A percentile compares a stretch with the other conserved stretches of the same genome.
Evolutionary conservation across 208 protist genomes (phyloP).

Genomic region (Acanthamoeba healyi): DNA sequence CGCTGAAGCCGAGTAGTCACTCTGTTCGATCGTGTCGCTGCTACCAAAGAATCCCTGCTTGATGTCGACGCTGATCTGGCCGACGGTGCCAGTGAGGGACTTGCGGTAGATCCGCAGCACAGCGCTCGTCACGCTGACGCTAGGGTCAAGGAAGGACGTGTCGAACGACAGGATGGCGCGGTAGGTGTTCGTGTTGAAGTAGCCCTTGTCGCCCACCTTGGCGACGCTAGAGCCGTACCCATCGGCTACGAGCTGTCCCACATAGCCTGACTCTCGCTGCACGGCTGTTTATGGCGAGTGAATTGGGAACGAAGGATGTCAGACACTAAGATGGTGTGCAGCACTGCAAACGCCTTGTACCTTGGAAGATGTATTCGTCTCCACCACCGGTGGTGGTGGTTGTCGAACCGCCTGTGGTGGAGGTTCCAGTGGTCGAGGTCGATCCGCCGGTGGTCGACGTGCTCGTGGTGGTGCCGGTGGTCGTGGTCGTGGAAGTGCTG

Average conservation of each 20-base stretch:
- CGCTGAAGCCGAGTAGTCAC: neutral
- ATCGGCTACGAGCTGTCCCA: neutral
- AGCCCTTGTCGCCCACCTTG: conserved; percentile 45
- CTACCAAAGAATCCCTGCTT: conserved; percentile 64
- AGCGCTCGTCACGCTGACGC: neutral
- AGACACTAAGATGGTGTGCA: no score
- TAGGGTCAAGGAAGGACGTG: neutral
- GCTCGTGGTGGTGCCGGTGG: neutral
- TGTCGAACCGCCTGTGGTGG: neutral
- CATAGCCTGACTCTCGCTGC: conserved; percentile 19
- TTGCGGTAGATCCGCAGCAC: conserved; percentile 54
- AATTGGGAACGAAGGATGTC: neutral
- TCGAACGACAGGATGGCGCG: conserved; percentile 62
- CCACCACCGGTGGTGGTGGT: conserved; percentile 5
- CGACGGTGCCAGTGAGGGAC: conserved; percentile 10
- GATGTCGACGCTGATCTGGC: neutral
- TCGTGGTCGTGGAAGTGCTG: neutral
- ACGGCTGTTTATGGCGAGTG: neutral
- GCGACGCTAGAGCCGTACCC: conserved; percentile 10
- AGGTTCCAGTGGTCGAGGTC: neutral
- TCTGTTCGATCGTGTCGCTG: neutral
- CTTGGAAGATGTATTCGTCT: neutral
- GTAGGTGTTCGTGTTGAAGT: conserved; percentile 42
- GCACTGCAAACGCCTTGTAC: neutral
- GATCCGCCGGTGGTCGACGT: conserved; percentile 19